A percentile compares a stretch with the other conserved stretches of the same genome.
Conservation (phyloP, 2,329 filamentous ascomycete genomes). For the Myriosclerotinia curreyana region DNA sequence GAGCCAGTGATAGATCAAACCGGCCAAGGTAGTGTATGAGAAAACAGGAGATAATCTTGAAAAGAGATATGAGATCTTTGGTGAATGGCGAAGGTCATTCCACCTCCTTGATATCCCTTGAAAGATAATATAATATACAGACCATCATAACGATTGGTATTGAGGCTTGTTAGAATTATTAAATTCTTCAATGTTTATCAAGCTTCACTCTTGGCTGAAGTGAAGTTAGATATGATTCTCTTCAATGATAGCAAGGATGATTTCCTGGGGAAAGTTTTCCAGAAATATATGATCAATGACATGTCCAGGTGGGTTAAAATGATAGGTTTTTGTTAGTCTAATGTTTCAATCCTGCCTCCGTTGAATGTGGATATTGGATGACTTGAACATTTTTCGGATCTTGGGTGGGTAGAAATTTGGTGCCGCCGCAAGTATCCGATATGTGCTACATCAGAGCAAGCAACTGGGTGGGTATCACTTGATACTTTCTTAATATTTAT, state of each 20-base stretch:
- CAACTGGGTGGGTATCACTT: not conserved
- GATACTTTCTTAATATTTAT: not conserved
- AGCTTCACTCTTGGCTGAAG: not conserved
- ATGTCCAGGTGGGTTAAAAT: too few species aligned
- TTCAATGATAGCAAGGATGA: not conserved
- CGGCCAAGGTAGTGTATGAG: not conserved
- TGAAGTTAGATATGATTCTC: not conserved
- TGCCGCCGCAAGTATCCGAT: not conserved
- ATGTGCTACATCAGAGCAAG: not conserved
- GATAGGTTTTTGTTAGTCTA: too few species aligned
- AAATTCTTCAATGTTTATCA: slow-evolving; percentile 3
- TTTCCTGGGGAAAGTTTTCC: not conserved
- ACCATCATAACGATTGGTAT: not conserved
- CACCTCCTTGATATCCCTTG: slow-evolving; percentile 1
- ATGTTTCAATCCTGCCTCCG: not conserved
- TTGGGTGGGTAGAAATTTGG: not conserved
- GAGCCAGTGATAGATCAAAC: not conserved
- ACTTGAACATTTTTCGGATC: not conserved
- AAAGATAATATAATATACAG: not conserved
- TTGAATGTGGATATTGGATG: not conserved
- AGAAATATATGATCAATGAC: not conserved
- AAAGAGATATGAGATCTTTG: not conserved
- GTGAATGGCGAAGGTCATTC: slow-evolving; percentile 18
- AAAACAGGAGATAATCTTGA: not conserved
- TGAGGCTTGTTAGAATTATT: not conserved